These are phyloP conservation scores for Schoenoplectus triqueter DNA, from an alignment of 202 grass and related monocot genomes.

Conservation along the genomic window DNA sequence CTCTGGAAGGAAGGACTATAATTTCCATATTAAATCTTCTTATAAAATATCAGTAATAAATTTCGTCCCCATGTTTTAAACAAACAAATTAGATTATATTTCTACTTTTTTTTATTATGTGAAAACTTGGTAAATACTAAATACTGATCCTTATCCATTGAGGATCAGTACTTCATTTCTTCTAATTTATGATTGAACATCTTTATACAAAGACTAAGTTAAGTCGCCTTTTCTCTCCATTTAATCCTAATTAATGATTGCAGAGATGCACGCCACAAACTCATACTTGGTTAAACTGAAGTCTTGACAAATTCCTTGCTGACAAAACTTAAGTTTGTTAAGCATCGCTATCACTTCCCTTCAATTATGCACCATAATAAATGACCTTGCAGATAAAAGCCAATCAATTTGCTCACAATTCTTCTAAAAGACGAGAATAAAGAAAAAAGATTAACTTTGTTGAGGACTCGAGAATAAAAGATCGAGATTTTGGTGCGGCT, in stretches of 20 bases:
- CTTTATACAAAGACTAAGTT: background rate
- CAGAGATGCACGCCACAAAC: background rate
- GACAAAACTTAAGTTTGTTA: background rate
- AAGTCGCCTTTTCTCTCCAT: background rate
- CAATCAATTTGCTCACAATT: background rate
- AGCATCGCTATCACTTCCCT: background rate
- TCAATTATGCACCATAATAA: slow-evolving; percentile 11
- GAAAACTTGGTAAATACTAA: background rate
- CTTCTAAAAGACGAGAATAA: background rate
- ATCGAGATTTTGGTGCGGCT: too few species aligned
- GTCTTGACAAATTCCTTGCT: background rate
- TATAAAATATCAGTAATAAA: background rate
- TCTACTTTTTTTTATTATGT: background rate
- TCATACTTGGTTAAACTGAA: background rate
- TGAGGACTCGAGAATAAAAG: too few species aligned
- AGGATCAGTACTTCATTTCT: background rate
- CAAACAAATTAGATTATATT: background rate
- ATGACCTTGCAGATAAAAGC: background rate
- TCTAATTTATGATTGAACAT: background rate
- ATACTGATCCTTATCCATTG: background rate
- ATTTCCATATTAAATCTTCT: background rate
- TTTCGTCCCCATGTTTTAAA: background rate
- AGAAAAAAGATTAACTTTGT: background rate
- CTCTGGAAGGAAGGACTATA: background rate
- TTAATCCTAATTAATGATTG: background rate